Evolutionary conservation across 2,329 filamentous ascomycete genomes (phyloP), one percentile per base, ranked within the genome.

Genomic region (Dendryphion nanum): DNA sequence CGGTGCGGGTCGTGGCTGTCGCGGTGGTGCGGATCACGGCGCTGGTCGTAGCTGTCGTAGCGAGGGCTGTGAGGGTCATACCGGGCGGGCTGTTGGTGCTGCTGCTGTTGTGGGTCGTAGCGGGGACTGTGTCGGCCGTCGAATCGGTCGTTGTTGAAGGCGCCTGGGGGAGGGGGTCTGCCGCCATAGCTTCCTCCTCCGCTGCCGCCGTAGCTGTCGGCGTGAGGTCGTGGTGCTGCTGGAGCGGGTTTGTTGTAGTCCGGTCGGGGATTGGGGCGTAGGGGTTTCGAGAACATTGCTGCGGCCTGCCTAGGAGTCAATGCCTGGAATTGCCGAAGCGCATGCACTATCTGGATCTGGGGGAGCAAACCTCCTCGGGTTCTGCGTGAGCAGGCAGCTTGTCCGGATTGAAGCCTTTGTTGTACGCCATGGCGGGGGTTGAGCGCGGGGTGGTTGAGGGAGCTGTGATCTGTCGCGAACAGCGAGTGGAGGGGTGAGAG

Each of bases 321-420:
- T 36, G 31, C 20, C 35, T n/a, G n/a, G n/a, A n/a, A n/a, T n/a
- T n/a, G n/a, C n/a, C n/a, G n/a, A n/a, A n/a, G n/a, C n/a, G n/a
- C n/a, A n/a, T n/a, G n/a, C n/a, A n/a, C n/a, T n/a, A n/a, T n/a
- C n/a, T n/a, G n/a, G n/a, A n/a, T n/a, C 7, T 7, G 29, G 29
- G 29, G 8, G 29, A 12, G 18, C 56, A 40, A 72, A 84, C 82
- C 68, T 80, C 74, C 50, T 89, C 85, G 30, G 86, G 85, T 68
- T 89, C 85, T 44, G 84, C 85, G 63, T 89, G 86, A 86, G 89
- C 89, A 63, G 91, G 91, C 48, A 98, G 81, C 63, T 89, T 87
- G 74, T 98, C 91, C 21, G 90, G 90, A 67, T 98, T 95, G 73
- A 89, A 93, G 39, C 85, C 81, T 66, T 82, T 83, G 71, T 95